Evolutionary conservation across 257 asterid species (phyloP), one percentile per base, ranked within the genome.

Genomic region (Mitragyna speciosa): DNA sequence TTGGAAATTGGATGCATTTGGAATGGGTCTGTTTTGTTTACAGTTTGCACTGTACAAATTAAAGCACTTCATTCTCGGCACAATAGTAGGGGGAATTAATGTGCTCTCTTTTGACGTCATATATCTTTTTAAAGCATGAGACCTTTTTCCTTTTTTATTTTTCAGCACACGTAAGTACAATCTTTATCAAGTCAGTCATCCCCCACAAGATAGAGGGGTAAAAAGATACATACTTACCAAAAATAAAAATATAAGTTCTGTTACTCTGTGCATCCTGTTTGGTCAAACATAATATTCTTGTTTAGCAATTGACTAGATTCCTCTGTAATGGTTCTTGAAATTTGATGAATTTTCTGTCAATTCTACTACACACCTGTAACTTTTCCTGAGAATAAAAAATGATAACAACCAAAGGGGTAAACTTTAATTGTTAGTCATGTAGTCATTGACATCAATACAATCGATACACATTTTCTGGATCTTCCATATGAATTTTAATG

Each of bases 31-130:
- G 56, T 6, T n/a, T 59, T 24, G 11, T n/a, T 10, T 61, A 61
- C 2, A 61, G 33, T 3, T 61, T 61, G 10, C 67, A 61, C 67
- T n/a, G 7, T 24, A 61, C 1, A 22, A 58, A 58, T 58, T 58
- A 58, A n/a, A 24, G n/a, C 12, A 58, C 65, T 58, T 58, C 78
- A 59, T 75, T 76, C 58, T 76, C 70, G 70, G 70, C 78, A 58
- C 26, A 22, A 56, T 70, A 24, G 36, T 26, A 58, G 70, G 58
- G 71, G 39, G 39, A 59, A 59, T 41, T 58, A 58, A 59, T 64
- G 24, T 64, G 8, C 41, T 26, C 69, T 8, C 41, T 74, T 73
- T 73, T 51, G 66, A 39, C 52, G 78, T 54, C 78, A 12, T 3
- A 31, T 33, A 51, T 73, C 67, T 56, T 73, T 54, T 72, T 28